Conservation (phyloP, 2,329 filamentous ascomycete genomes). For the Massarina eburnea region DNA sequence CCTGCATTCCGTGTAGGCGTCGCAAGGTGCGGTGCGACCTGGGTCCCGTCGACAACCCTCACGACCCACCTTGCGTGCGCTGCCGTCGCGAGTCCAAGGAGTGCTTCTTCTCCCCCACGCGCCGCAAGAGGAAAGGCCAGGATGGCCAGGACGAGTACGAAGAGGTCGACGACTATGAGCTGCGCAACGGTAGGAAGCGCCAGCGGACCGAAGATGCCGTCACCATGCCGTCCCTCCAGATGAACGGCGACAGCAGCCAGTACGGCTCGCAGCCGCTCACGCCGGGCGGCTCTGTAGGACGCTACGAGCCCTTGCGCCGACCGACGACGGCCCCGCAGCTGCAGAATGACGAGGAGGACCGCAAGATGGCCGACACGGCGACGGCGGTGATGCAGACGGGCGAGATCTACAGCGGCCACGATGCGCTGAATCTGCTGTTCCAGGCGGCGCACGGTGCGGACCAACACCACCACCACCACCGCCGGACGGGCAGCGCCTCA, state of each 20-base stretch:
- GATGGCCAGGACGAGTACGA: conserved; percentile 49
- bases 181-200: conserved; percentile 74
- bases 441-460: conserved; percentile 69
- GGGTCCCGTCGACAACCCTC: conserved; percentile 81
- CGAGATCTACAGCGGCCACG: conserved; percentile 86
- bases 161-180: conserved; percentile 62
- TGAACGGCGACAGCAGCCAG: conserved; percentile 12
- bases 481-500: conserved; percentile 50
- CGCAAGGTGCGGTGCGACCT: conserved; percentile 62
- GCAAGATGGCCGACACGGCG: conserved; percentile 62
- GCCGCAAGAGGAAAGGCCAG: conserved; percentile 82
- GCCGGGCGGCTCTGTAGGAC: conserved; percentile 66
- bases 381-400: conserved; percentile 60
- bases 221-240: conserved; percentile 8
- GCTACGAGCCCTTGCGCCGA: conserved; percentile 66
- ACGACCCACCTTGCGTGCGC: conserved; percentile 89
- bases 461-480: conserved; percentile 41
- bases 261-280: conserved; percentile 59
- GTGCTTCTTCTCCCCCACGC: conserved; percentile 93
- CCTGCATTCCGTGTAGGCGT: conserved; percentile 57
- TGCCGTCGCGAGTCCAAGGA: conserved; percentile 95
- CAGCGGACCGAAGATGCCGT: conserved; percentile 49
- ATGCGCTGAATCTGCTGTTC: conserved; percentile 87
- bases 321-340: conserved; percentile 50
- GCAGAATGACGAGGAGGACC: conserved; percentile 52